phyloP scores from a whole-genome alignment of 83 land plant species.

The Picea engelmannii region DNA sequence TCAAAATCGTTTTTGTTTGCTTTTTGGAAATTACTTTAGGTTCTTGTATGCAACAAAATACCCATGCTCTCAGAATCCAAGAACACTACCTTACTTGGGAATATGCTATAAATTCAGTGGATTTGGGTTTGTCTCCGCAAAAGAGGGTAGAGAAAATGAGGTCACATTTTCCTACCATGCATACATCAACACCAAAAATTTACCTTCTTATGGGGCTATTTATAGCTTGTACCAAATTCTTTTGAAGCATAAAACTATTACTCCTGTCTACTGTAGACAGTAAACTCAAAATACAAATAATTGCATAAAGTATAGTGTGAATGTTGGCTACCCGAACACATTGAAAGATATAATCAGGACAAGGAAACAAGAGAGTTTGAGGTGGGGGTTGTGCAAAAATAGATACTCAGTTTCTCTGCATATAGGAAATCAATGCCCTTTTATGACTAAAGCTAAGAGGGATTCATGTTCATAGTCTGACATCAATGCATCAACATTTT shows the following conservation, averaged over 20 bases:
- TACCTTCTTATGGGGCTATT: no score
- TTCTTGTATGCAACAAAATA: no score
- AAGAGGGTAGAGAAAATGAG: no score
- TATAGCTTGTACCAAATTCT: no score
- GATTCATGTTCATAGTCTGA: constrained; percentile 4
- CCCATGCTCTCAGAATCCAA: no score
- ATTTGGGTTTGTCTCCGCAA: no score
- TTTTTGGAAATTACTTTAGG: no score
- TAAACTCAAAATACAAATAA: neutral
- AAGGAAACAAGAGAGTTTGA: neutral
- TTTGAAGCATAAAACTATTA: neutral
- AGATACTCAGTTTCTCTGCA: neutral
- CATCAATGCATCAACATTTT: neutral
- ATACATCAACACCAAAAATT: no score
- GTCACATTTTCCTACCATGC: no score
- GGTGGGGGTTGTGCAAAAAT: neutral
- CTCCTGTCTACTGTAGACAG: neutral
- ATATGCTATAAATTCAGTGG: no score
- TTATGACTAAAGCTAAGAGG: neutral
- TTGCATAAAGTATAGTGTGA: neutral
- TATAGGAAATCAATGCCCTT: neutral
- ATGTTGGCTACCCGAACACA: neutral
- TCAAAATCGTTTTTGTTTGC: no score
- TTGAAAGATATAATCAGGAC: neutral
- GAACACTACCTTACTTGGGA: no score